Evolutionary conservation across 176 grass and related monocot species (phyloP).

Genomic region (Juncus inflexus): DNA sequence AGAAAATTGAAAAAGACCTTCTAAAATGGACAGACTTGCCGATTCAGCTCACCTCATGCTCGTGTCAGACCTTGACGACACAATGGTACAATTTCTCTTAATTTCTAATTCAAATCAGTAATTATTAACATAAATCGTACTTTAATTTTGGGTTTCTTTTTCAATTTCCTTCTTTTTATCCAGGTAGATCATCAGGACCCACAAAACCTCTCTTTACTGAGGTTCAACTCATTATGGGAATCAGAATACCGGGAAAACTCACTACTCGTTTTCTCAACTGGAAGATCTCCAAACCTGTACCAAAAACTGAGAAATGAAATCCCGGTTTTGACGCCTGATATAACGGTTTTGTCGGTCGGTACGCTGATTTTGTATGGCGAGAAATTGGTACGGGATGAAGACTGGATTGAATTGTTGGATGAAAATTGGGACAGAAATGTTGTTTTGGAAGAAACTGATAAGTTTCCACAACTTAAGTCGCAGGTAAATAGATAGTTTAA

Average conservation of each 20-base stretch:
- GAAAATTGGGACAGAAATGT: slow-evolving; percentile 69
- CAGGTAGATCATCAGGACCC: slow-evolving; percentile 77
- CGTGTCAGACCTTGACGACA: slow-evolving; percentile 91
- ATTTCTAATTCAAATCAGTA: neutral
- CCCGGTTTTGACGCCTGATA: slow-evolving; percentile 79
- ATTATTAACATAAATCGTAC: neutral
- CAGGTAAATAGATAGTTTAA: slow-evolving; percentile 45
- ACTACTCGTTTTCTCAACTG: slow-evolving; percentile 75
- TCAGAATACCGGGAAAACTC: slow-evolving; percentile 65
- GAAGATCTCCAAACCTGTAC: slow-evolving; percentile 63
- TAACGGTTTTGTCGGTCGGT: slow-evolving; percentile 87
- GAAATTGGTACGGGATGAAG: slow-evolving; percentile 68
- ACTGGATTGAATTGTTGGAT: slow-evolving; percentile 56
- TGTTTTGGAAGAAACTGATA: slow-evolving; percentile 71
- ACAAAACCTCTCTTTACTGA: slow-evolving; percentile 66
- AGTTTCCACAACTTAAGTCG: slow-evolving; percentile 50
- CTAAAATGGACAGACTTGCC: slow-evolving; percentile 69
- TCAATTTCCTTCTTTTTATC: slow-evolving; percentile 15
- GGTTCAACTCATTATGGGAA: slow-evolving; percentile 71
- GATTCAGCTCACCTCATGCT: slow-evolving; percentile 76
- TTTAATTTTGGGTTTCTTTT: neutral
- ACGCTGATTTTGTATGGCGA: slow-evolving; percentile 87
- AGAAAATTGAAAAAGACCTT: neutral
- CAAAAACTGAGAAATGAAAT: slow-evolving; percentile 57
- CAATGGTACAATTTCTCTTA: slow-evolving; percentile 49